phyloP scores from a whole-genome alignment of 73 alveolate genomes.

The Tetrahymena thermophila region DNA sequence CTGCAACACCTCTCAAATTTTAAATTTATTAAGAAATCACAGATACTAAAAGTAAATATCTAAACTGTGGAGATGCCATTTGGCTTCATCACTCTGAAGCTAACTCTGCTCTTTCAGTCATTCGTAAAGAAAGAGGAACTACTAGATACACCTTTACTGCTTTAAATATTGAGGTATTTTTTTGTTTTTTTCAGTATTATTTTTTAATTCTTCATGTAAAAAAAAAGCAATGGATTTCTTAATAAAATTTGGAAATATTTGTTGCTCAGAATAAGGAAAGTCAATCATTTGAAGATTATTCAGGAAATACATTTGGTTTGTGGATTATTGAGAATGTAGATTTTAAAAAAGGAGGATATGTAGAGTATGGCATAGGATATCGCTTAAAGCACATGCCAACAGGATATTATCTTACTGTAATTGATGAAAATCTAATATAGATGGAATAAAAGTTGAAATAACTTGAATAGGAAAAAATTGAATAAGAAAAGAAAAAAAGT shows the following conservation, averaged over 20 bases:
- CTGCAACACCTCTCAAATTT: slow-evolving; percentile 23
- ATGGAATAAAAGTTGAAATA: slow-evolving; percentile 21
- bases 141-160: slow-evolving; percentile 5
- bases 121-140: slow-evolving; percentile 10
- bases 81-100: slow-evolving; percentile 47
- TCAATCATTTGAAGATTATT: slow-evolving; percentile 19
- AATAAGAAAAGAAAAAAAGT: background rate
- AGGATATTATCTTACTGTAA: slow-evolving; percentile 24
- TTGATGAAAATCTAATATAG: background rate
- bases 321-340: slow-evolving; percentile 40
- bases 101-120: slow-evolving; percentile 28
- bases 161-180: background rate
- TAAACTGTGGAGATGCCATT: slow-evolving; percentile 42
- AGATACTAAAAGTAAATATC: slow-evolving; percentile 10
- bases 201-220: background rate
- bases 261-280: slow-evolving; percentile 31
- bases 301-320: slow-evolving; percentile 37
- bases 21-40: slow-evolving; percentile 15
- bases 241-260: slow-evolving; percentile 12
- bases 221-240: slow-evolving; percentile 10
- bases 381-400: slow-evolving; percentile 40
- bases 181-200: background rate
- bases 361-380: slow-evolving; percentile 19
- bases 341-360: slow-evolving; percentile 35
- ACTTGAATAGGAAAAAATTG: background rate